Evolutionary conservation across 148 eudicot species (phyloP).

Genomic region (Chenopodium album): DNA sequence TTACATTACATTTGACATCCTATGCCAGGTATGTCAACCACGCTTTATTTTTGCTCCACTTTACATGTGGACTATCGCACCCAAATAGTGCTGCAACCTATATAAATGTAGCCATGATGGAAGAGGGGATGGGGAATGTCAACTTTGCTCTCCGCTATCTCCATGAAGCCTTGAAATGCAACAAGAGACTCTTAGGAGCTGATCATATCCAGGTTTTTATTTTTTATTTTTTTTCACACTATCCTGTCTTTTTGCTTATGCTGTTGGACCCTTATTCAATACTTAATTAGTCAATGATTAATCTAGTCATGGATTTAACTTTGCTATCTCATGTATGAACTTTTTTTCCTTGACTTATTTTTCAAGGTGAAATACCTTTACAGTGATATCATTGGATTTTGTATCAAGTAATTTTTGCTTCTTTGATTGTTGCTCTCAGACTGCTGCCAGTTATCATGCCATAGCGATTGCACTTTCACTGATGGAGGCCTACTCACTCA

Average conservation of each 20-base stretch:
- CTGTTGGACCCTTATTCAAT: not conserved
- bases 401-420: no score
- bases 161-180: constrained; percentile 99
- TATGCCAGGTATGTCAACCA: constrained; percentile 88
- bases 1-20: not conserved
- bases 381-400: no score
- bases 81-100: constrained; percentile 99
- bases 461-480: constrained; percentile 98
- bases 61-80: constrained; percentile 95
- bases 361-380: no score
- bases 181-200: constrained; percentile 80
- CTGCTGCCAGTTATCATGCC: constrained; percentile 99
- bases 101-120: constrained; percentile 99
- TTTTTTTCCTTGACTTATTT: no score
- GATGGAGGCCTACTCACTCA: constrained; percentile 98
- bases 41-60: constrained; percentile 85
- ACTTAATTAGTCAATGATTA: not conserved
- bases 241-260: constrained; percentile 28
- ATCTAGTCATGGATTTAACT: not conserved
- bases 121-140: constrained; percentile 99
- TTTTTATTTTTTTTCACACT: not conserved
- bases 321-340: no score
- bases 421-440: constrained; percentile 39
- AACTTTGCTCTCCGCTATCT: constrained; percentile 96
- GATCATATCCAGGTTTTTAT: constrained; percentile 89